Percentiles rank a stretch among this genome's conserved stretches.
Evolutionary conservation across 2,329 filamentous ascomycete species (phyloP).

Genomic region (Phialemoniopsis sp.): DNA sequence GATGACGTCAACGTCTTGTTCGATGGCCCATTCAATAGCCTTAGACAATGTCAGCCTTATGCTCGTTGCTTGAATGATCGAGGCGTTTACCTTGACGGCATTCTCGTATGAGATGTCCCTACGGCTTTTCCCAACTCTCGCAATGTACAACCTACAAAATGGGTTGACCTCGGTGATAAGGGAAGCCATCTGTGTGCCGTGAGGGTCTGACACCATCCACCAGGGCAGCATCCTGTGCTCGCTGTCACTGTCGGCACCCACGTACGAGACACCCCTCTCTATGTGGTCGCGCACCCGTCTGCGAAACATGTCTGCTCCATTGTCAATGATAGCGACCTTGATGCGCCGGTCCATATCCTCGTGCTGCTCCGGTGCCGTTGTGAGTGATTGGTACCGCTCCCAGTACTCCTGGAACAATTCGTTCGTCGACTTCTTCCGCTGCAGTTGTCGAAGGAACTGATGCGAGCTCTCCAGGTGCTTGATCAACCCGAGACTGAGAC

Average conservation of each 20-base stretch:
- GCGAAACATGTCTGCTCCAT: constrained; percentile 3
- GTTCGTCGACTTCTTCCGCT: too few relatives aligned
- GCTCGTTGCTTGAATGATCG: background rate
- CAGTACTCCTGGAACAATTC: too few relatives aligned
- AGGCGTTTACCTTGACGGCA: background rate
- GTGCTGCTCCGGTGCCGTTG: too few relatives aligned
- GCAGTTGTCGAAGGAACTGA: too few relatives aligned
- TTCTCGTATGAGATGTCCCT: constrained; percentile 1
- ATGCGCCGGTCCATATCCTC: constrained; percentile 1
- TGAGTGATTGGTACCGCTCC: too few relatives aligned
- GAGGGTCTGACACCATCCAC: constrained; percentile 6
- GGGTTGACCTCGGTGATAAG: constrained; percentile 2
- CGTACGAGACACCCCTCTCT: constrained; percentile 1
- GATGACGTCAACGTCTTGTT: constrained; percentile 4
- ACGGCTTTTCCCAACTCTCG: constrained; percentile 2
- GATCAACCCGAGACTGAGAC: too few relatives aligned
- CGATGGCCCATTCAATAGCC: constrained; percentile 4
- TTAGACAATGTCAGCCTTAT: background rate
- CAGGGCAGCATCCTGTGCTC: constrained; percentile 2
- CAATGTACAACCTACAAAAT: constrained; percentile 6
- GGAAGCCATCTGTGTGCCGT: constrained; percentile 8
- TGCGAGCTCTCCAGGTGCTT: too few relatives aligned
- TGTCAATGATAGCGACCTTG: constrained; percentile 6
- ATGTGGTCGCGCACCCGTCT: constrained; percentile 1
- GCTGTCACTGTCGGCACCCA: background rate